phyloP scores from a whole-genome alignment of 2,329 filamentous ascomycete species.

The Fusarium paranaense region DNA sequence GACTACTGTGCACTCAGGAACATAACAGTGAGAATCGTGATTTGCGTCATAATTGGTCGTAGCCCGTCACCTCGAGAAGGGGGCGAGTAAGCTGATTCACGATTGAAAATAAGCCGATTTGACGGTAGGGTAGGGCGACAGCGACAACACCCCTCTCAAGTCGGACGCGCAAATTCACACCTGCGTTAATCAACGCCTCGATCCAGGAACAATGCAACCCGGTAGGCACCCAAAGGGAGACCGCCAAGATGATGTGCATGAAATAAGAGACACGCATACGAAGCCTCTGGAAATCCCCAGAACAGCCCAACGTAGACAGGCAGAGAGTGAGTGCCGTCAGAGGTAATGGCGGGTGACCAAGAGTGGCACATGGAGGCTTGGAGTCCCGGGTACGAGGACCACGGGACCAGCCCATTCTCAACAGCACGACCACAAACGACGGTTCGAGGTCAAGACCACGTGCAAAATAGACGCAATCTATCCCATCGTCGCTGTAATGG shows the following conservation, averaged over 20 bases:
- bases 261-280: conserved; percentile 16
- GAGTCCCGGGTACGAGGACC: conserved; percentile 7
- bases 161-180: conserved; percentile 14
- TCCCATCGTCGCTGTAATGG: neutral
- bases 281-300: neutral
- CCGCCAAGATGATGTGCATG: conserved; percentile 8
- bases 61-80: neutral
- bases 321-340: neutral
- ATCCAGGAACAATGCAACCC: conserved; percentile 37
- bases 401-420: conserved; percentile 33
- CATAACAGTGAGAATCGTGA: neutral
- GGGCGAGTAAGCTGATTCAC: neutral
- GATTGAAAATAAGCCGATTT: conserved; percentile 1
- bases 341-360: conserved; percentile 23
- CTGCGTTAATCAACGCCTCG: conserved; percentile 17
- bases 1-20: conserved; percentile 2
- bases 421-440: conserved; percentile 21
- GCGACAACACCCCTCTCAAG: neutral
- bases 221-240: neutral
- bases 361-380: conserved; percentile 31
- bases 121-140: neutral
- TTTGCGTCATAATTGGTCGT: conserved; percentile 11
- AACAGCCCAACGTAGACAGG: conserved; percentile 9
- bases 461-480: conserved; percentile 12
- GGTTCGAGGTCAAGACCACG: conserved; percentile 20